Evolutionary conservation across 768 basidiomycete genomes (phyloP).

Genomic region (Podaxis pistillaris): DNA sequence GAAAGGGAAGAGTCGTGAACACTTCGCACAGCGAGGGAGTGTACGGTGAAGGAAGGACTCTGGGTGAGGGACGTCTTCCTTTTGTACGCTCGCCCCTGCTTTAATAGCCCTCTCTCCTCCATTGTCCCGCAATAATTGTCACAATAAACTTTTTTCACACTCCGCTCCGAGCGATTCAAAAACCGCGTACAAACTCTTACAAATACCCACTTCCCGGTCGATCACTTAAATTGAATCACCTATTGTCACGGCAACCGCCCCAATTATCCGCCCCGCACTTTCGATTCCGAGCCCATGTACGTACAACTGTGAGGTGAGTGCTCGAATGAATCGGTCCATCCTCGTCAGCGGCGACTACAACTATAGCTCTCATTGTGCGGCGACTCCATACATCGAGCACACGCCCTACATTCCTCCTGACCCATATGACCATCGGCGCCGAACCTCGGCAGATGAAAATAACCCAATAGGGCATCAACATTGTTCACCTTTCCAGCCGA

Average conservation of each 20-base stretch:
- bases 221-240: background rate
- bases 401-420: background rate
- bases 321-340: background rate
- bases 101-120: background rate
- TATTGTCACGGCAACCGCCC: background rate
- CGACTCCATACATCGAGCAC: background rate
- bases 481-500: background rate
- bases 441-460: background rate
- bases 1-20: background rate
- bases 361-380: background rate
- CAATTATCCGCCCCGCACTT: background rate
- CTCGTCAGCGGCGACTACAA: background rate
- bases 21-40: conserved; percentile 9
- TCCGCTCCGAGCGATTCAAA: background rate
- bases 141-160: conserved; percentile 3
- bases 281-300: background rate
- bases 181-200: background rate
- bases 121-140: background rate
- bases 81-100: background rate
- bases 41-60: background rate
- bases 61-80: background rate
- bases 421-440: background rate
- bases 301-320: background rate
- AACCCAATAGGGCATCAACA: background rate
- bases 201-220: background rate